These are phyloP conservation scores for Vigna trinervia DNA, from an alignment of 306 rosid species.

Conservation along the genomic window DNA sequence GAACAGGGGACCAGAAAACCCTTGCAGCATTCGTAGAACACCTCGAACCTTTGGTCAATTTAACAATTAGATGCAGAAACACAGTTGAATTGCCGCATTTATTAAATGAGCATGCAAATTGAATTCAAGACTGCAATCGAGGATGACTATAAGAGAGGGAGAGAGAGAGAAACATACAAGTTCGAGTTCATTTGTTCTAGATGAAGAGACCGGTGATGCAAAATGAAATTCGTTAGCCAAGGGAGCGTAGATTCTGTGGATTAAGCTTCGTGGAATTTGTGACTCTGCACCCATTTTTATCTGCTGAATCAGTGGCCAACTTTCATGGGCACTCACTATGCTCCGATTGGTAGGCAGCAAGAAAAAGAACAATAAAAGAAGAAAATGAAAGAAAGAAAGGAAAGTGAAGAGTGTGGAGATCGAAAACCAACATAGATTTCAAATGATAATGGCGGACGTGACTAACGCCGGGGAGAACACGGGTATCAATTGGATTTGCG, in stretches of 20 bases:
- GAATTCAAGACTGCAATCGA: not conserved
- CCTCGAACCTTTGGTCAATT: slow-evolving; percentile 72
- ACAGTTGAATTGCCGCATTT: not conserved
- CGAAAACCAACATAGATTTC: slow-evolving; percentile 17
- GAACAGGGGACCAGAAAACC: slow-evolving; percentile 74
- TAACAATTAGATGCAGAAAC: slow-evolving; percentile 23
- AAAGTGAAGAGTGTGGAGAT: slow-evolving; percentile 14
- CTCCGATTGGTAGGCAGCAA: not conserved
- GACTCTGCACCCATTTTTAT: slow-evolving; percentile 62
- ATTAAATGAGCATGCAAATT: not conserved
- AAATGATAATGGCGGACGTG: slow-evolving; percentile 44
- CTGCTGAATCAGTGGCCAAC: slow-evolving; percentile 40
- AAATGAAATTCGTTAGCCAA: slow-evolving; percentile 70
- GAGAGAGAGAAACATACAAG: slow-evolving; percentile 56
- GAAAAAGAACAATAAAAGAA: not conserved
- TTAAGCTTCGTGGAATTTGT: slow-evolving; percentile 61
- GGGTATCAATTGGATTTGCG: slow-evolving; percentile 14
- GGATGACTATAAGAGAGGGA: not conserved
- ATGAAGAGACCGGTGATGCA: slow-evolving; percentile 70
- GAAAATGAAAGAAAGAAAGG: not conserved
- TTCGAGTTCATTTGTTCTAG: slow-evolving; percentile 70
- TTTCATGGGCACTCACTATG: not conserved
- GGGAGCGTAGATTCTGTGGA: slow-evolving; percentile 60
- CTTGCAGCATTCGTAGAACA: slow-evolving; percentile 89
- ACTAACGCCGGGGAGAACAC: not conserved